phyloP scores from a whole-genome alignment of 352 stramenopile species.

The Pythium volutum region DNA sequence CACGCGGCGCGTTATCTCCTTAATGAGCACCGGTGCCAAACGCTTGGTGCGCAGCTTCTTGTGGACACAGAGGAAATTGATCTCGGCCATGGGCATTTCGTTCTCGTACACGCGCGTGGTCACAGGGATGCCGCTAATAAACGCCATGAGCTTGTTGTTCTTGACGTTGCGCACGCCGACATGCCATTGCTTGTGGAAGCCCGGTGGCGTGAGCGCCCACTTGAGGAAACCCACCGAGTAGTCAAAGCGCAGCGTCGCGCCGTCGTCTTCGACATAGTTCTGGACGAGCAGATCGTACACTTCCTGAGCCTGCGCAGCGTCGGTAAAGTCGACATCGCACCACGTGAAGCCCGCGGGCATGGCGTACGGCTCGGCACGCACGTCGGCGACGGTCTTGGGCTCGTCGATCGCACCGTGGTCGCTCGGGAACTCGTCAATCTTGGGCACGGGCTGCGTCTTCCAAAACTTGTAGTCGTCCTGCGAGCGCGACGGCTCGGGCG shows the following conservation, averaged over 20 bases:
- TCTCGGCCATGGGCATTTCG: constrained; percentile 85
- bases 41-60: constrained; percentile 97
- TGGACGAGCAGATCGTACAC: constrained; percentile 96
- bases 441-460: constrained; percentile 87
- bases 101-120: constrained; percentile 61
- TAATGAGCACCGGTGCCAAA: constrained; percentile 98
- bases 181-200: constrained; percentile 92
- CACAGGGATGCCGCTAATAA: constrained; percentile 96
- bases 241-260: constrained; percentile 95
- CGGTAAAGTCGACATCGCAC: constrained; percentile 87
- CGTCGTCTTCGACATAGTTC: constrained; percentile 99
- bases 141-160: constrained; percentile 94
- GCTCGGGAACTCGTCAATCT: constrained; percentile 60
- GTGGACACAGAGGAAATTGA: constrained; percentile 99
- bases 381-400: constrained; percentile 86
- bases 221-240: constrained; percentile 84
- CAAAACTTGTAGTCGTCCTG: constrained; percentile 87
- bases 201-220: constrained; percentile 93
- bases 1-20: constrained; percentile 98
- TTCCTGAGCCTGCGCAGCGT: constrained; percentile 79
- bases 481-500: constrained; percentile 14
- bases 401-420: constrained; percentile 92
- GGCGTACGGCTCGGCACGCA: constrained; percentile 92
- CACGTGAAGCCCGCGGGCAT: constrained; percentile 96
- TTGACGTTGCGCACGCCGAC: constrained; percentile 93